Evolutionary conservation across 345 rosid genomes (phyloP).

Genomic region (Anacardium occidentale): DNA sequence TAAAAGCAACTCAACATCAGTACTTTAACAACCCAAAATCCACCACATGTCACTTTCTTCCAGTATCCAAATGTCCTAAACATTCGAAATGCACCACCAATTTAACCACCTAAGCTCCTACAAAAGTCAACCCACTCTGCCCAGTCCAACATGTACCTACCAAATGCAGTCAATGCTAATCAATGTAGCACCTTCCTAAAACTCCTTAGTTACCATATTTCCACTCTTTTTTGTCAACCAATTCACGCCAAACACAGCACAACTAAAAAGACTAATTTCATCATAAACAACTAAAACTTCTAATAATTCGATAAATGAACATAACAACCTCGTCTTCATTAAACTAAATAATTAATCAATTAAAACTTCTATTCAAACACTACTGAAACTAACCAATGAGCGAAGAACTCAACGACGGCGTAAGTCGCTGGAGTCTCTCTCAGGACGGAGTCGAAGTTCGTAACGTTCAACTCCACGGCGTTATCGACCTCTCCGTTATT

Average conservation of each 20-base stretch:
- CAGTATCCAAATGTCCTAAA: background rate
- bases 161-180: background rate
- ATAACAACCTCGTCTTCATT: background rate
- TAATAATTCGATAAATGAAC: background rate
- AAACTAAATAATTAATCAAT: background rate
- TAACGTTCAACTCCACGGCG: constrained; percentile 69
- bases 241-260: background rate
- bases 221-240: background rate
- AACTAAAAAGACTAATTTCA: background rate
- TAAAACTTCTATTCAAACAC: no score
- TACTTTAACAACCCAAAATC: background rate
- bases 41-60: background rate
- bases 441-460: constrained; percentile 67
- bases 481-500: constrained; percentile 35
- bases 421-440: constrained; percentile 65
- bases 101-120: background rate
- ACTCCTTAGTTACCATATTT: background rate
- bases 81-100: background rate
- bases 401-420: constrained; percentile 86
- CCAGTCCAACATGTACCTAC: background rate
- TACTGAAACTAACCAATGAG: constrained; percentile 64
- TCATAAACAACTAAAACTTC: background rate
- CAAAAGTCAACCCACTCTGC: background rate
- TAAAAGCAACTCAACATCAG: no score
- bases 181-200: background rate